Evolutionary conservation across 2,329 filamentous ascomycete species (phyloP).

Genomic region (Pyrenochaeta sp.): DNA sequence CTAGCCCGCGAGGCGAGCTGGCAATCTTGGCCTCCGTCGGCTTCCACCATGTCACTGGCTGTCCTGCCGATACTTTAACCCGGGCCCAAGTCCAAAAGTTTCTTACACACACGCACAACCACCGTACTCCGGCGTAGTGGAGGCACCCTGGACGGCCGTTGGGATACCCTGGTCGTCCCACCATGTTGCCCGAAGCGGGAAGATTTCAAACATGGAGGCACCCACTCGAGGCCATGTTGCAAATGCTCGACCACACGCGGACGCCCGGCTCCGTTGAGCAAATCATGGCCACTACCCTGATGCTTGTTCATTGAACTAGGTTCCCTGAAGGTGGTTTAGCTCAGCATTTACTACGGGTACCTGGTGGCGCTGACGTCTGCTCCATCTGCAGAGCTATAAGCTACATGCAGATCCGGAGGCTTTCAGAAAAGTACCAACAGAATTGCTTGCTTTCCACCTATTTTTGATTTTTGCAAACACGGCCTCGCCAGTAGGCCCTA

Average conservation of each 20-base stretch:
- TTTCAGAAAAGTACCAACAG: constrained; percentile 12
- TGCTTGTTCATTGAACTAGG: constrained; percentile 28
- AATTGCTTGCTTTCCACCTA: constrained; percentile 8
- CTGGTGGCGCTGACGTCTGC: constrained; percentile 28
- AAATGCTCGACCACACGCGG: constrained; percentile 32
- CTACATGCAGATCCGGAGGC: constrained; percentile 21
- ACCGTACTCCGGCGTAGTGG: constrained; percentile 29
- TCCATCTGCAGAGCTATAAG: constrained; percentile 19
- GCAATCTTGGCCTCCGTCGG: constrained; percentile 17
- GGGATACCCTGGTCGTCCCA: constrained; percentile 22
- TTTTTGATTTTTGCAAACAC: constrained; percentile 3
- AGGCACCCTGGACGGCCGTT: constrained; percentile 25
- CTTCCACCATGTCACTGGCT: constrained; percentile 8
- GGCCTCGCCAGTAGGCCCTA: constrained; percentile 11
- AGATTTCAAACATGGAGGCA: constrained; percentile 32
- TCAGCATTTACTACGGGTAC: constrained; percentile 32
- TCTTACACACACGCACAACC: constrained; percentile 39
- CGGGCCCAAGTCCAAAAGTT: constrained; percentile 15
- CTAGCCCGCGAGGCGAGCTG: constrained; percentile 34
- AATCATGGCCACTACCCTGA: constrained; percentile 23
- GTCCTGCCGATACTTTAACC: constrained; percentile 20
- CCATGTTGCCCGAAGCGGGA: constrained; percentile 28
- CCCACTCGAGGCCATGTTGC: constrained; percentile 26
- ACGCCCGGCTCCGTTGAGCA: constrained; percentile 28
- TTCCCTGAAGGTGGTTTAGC: constrained; percentile 21